A percentile compares a stretch with the other conserved stretches of the same genome.
These are phyloP conservation scores for Boletus hoseneyae DNA, from an alignment of 1,284 basidiomycete species.

Conservation along the genomic window DNA sequence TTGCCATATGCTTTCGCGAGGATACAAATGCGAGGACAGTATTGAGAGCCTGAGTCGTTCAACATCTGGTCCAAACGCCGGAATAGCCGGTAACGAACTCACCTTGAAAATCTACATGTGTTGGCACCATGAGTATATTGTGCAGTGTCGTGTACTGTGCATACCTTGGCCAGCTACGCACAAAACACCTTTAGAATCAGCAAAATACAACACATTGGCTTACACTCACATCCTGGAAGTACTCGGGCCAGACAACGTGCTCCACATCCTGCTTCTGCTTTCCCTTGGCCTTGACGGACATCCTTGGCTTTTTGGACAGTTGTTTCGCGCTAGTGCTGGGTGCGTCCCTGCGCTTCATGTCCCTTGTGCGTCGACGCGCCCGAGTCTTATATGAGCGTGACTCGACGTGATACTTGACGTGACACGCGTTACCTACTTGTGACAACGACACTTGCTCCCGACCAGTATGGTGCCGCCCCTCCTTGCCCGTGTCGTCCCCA, in stretches of 20 bases:
- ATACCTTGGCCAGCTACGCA: constrained; percentile 29
- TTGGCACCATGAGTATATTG: neutral
- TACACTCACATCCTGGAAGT: constrained; percentile 52
- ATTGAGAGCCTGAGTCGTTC: constrained; percentile 66
- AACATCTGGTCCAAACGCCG: neutral
- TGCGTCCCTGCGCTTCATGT: constrained; percentile 27
- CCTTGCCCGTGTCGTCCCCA: constrained; percentile 42
- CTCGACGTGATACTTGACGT: constrained; percentile 22
- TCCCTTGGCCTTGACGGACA: constrained; percentile 20
- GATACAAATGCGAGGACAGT: constrained; percentile 88
- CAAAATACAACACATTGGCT: neutral
- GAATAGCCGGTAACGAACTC: constrained; percentile 15
- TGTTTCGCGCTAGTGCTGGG: constrained; percentile 5
- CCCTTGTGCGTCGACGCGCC: too few species aligned
- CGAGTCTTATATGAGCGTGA: constrained; percentile 11
- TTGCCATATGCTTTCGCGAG: constrained; percentile 78
- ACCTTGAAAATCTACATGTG: constrained; percentile 33
- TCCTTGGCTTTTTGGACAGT: constrained; percentile 28
- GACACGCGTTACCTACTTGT: constrained; percentile 1
- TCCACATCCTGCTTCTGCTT: constrained; percentile 16
- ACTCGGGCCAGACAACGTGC: constrained; percentile 48
- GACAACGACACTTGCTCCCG: neutral
- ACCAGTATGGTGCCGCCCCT: constrained; percentile 20
- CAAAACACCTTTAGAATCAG: neutral
- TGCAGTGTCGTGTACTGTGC: neutral